A percentile compares a stretch with the other conserved stretches of the same genome.
phyloP scores from a whole-genome alignment of 306 rosid genomes.

The Albizia julibrissin region DNA sequence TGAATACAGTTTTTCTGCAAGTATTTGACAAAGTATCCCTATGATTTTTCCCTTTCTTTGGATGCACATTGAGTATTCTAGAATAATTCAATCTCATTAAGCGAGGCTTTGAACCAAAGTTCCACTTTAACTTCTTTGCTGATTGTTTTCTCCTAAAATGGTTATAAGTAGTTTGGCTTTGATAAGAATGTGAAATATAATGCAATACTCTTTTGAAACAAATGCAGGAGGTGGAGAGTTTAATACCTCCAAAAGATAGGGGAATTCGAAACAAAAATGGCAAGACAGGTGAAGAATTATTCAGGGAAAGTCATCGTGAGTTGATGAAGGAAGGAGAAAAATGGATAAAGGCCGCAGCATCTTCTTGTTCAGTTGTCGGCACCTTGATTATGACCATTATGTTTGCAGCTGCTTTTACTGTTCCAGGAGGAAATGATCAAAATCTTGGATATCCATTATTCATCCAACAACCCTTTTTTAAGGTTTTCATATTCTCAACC shows the following conservation, averaged over 20 bases:
- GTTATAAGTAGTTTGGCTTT: neutral
- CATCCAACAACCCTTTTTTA: too few relatives aligned
- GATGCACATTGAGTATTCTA: neutral
- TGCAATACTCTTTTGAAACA: neutral
- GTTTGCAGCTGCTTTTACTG: too few relatives aligned
- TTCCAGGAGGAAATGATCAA: too few relatives aligned
- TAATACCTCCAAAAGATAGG: neutral
- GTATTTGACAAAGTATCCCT: neutral
- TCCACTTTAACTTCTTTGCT: neutral
- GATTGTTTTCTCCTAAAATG: neutral
- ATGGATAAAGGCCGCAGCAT: neutral
- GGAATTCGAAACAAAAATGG: neutral
- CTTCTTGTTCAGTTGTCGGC: neutral
- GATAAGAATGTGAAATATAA: neutral
- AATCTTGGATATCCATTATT: too few relatives aligned
- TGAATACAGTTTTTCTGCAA: neutral
- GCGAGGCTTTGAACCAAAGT: neutral
- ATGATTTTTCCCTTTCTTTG: neutral
- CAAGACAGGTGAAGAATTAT: neutral
- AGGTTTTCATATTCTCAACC: too few relatives aligned
- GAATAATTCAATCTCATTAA: neutral
- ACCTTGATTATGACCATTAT: too few relatives aligned
- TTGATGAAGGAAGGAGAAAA: conserved; percentile 13
- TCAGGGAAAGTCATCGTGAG: neutral
- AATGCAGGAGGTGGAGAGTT: conserved; percentile 22